Evolutionary conservation across 2,329 filamentous ascomycete species (phyloP).

Genomic region (Sporothrix mexicana): DNA sequence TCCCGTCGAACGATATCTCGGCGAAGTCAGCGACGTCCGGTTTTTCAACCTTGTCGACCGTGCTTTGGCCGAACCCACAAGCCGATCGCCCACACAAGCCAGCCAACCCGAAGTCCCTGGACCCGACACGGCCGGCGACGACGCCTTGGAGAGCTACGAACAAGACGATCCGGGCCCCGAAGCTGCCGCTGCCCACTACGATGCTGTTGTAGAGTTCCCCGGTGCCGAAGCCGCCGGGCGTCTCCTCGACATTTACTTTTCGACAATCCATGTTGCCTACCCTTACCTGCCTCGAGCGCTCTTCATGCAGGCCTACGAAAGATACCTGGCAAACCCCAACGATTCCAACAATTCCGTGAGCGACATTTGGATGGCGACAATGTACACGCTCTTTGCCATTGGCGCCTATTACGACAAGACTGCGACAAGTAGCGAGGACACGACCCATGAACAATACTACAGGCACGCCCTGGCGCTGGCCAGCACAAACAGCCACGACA

Average conservation of each 20-base stretch:
- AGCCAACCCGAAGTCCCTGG: background rate
- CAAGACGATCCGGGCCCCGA: conserved; percentile 30
- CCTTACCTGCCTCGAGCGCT: conserved; percentile 43
- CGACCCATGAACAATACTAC: conserved; percentile 40
- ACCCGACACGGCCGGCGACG: background rate
- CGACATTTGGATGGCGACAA: conserved; percentile 33
- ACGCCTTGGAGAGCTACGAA: conserved; percentile 40
- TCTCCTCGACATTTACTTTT: conserved; percentile 42
- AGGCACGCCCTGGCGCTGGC: conserved; percentile 41
- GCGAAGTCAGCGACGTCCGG: conserved; percentile 48
- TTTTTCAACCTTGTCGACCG: conserved; percentile 47
- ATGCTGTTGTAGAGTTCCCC: conserved; percentile 27
- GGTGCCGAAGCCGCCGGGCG: conserved; percentile 28
- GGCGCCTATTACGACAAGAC: conserved; percentile 43
- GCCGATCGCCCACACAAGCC: background rate
- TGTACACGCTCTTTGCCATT: conserved; percentile 43
- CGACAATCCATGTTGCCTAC: conserved; percentile 47
- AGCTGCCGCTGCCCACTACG: background rate
- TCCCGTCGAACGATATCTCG: conserved; percentile 43
- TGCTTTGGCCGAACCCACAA: conserved; percentile 35
- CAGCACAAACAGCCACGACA: conserved; percentile 36
- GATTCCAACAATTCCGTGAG: background rate
- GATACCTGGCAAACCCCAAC: background rate
- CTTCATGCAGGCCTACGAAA: conserved; percentile 35
- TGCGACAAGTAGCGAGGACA: conserved; percentile 37